phyloP scores from a whole-genome alignment of 148 eudicot species.

The Limonium bicolor region DNA sequence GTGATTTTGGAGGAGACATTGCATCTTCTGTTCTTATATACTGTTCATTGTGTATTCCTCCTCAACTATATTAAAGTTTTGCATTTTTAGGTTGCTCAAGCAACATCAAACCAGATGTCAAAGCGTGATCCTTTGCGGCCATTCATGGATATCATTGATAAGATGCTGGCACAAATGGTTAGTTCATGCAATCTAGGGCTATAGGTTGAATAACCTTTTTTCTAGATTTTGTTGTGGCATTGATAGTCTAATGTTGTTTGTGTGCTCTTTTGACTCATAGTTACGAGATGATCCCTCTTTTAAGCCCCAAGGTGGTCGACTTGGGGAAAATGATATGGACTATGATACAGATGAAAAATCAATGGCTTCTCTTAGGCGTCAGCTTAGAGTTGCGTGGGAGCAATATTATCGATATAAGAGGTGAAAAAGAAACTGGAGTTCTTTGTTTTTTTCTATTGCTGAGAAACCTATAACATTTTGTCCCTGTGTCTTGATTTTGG shows the following conservation, averaged over 20 bases:
- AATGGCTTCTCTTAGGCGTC: conserved; percentile 88
- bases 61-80: too few relatives aligned
- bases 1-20: too few relatives aligned
- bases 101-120: conserved; percentile 87
- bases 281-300: conserved; percentile 78
- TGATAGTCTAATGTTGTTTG: background rate
- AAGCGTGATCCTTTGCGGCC: conserved; percentile 84
- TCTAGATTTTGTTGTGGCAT: background rate
- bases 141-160: conserved; percentile 73
- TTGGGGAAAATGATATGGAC: conserved; percentile 94
- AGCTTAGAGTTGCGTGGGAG: conserved; percentile 69
- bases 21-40: background rate
- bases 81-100: conserved; percentile 66
- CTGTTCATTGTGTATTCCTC: too few relatives aligned
- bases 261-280: conserved; percentile 15
- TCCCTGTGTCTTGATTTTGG: background rate
- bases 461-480: background rate
- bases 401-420: conserved; percentile 81
- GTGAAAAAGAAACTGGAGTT: conserved; percentile 13
- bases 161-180: conserved; percentile 86
- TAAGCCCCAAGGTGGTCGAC: conserved; percentile 86
- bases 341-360: conserved; percentile 93
- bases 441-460: background rate
- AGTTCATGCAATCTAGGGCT: too few relatives aligned
- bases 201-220: too few relatives aligned